Evolutionary conservation across 2,329 filamentous ascomycete genomes (phyloP), one percentile per base, ranked within the genome.

Genomic region (Chaetomium globosum): DNA sequence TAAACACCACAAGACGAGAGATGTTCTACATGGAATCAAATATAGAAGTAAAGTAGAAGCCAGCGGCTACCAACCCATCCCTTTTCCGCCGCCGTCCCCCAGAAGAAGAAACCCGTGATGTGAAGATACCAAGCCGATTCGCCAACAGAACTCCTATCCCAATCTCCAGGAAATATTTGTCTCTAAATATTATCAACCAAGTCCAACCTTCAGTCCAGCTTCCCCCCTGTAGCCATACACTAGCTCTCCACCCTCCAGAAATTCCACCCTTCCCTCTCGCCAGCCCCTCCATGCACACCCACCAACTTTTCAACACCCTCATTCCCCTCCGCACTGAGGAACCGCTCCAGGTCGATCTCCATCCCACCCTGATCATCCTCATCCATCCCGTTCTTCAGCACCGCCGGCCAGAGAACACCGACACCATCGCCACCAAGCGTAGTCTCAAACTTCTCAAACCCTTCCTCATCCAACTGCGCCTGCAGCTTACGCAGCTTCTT

Each of bases 361-460:
- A 95, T 92, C 28, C 92, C 92, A 39, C 92, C 92, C 69, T 92
- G 86, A 0, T 86, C 82, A 70, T 92, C 89, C 72, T 92, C 89
- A 46, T 89, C 87, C n/a, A 85, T 87, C 6, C 90, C 91, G 67
- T 96, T 96, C 75, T 92, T 91, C 30, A 97, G 81, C 0, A 97
- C 89, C 0, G 95, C 95, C 0, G 95, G 95, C 87, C 91, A 97
- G 4, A 99, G 83, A 1, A 99, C 92, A 46, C 95, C 95, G 0
- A 99, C 92, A 13, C 95, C 95, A 73, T 97, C 92, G 48, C 94
- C 93, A 4, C 93, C 95, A 0, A 99, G 85, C 0, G 91, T 97
- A 0, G 93, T 95, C 77, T 93, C 87, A 73, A 96, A 98, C 71
- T 89, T 90, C 72, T 87, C 84, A 75, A 95, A 99, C 1, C 91